Evolutionary conservation across 306 rosid genomes (phyloP).

Genomic region (Cucurbita moschata): DNA sequence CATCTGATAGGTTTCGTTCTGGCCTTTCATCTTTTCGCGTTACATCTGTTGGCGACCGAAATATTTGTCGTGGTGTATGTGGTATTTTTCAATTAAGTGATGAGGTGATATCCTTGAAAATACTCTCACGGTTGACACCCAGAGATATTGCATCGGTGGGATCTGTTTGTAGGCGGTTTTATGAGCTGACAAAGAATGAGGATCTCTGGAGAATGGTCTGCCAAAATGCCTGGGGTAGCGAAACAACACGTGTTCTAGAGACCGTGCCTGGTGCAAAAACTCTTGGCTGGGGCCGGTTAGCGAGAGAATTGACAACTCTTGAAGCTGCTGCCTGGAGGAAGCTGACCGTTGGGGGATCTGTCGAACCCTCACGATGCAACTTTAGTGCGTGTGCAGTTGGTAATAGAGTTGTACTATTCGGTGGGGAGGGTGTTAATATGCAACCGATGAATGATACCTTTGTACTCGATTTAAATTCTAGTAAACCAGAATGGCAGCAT

Average conservation of each 20-base stretch:
- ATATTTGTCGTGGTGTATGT: conserved; percentile 79
- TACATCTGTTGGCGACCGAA: conserved; percentile 51
- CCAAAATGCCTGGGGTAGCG: conserved; percentile 99
- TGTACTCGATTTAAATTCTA: conserved; percentile 75
- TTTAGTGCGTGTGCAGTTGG: conserved; percentile 99
- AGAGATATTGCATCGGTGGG: conserved; percentile 94
- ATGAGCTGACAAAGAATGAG: conserved; percentile 72
- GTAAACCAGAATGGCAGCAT: conserved; percentile 93
- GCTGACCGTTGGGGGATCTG: conserved; percentile 82
- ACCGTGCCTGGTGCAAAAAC: conserved; percentile 95
- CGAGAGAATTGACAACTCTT: conserved; percentile 91
- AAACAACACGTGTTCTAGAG: conserved; percentile 86
- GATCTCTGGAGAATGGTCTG: conserved; percentile 97
- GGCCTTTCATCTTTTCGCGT: conserved; percentile 53
- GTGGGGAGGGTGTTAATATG: conserved; percentile 99
- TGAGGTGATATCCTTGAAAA: conserved; percentile 82
- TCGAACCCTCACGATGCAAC: conserved; percentile 96
- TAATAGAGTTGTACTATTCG: conserved; percentile 89
- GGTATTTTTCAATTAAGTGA: conserved; percentile 88
- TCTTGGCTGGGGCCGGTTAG: conserved; percentile 91
- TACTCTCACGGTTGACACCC: conserved; percentile 79
- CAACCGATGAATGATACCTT: conserved; percentile 99
- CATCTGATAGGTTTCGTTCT: conserved; percentile 43
- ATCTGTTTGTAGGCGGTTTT: conserved; percentile 64
- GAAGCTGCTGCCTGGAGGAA: conserved; percentile 99